Evolutionary conservation across 257 asterid genomes (phyloP), one percentile per base, ranked within the genome.

Genomic region (Fraxinus cuspidata): DNA sequence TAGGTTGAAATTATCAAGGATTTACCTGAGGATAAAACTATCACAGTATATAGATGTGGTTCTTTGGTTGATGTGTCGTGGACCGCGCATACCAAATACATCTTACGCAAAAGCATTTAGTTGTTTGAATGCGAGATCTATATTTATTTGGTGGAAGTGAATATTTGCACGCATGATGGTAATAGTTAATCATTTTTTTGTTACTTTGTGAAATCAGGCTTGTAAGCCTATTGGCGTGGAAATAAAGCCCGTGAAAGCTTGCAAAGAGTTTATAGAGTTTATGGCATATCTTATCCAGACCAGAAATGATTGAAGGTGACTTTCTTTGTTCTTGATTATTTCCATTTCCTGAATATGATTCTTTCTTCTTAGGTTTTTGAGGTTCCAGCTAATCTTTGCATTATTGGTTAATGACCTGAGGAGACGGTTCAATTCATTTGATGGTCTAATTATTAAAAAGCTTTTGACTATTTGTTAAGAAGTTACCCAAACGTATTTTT

Each of bases 11-110:
- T 96, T 74, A 96, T 96, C 64, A 88, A 89, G 78, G 98, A 90
- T 83, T 90, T 96, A 80, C 97, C 99, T 0, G 97, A 87, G 79
- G 99, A 93, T 78, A 90, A 90, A 87, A 93, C 99, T 35, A 92
- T 96, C 74, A 96, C 97, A 2, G 99, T 96, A 35, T 96, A 93
- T 81, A 84, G 99, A 87, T 96, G 99, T 81, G 99, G 99, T 68
- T n/a, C 97, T 38, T 87, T 96, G 87, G 97, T 96, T 96, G 99
- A n/a, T n/a, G n/a, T n/a, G n/a, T 72, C 97, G 98, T 81, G 99
- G 99, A 67, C 99, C 99, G 3, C 99, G 93, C 82, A 93, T 96
- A 78, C 99, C 99, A 51, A 96, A 88, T 81, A 92, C 98, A 49
- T 90, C 98, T 77, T 92, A 92, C 79, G 98, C 90, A 83, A 96